These are phyloP conservation scores for Hypericum perforatum DNA, from an alignment of 345 rosid species.

Conservation along the genomic window DNA sequence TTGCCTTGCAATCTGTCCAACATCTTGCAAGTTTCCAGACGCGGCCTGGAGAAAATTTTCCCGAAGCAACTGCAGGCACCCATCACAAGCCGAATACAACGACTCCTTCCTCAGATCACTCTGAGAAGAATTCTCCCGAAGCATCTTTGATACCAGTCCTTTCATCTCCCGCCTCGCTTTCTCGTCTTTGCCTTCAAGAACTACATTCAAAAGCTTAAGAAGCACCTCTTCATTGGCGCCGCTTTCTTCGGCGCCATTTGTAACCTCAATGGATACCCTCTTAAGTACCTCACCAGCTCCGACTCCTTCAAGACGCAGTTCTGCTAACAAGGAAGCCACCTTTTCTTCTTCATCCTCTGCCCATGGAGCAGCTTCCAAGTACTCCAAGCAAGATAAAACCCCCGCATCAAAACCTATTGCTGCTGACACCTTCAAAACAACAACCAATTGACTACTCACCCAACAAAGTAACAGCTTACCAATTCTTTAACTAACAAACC, in stretches of 20 bases:
- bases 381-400: slow-evolving; percentile 87
- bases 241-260: slow-evolving; percentile 38
- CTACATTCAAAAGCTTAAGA: slow-evolving; percentile 74
- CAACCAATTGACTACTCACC: slow-evolving; percentile 6
- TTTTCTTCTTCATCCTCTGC: slow-evolving; percentile 96
- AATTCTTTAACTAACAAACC: not conserved
- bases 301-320: slow-evolving; percentile 78
- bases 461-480: not conserved
- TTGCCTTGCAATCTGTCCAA: slow-evolving; percentile 79
- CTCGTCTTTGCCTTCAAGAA: slow-evolving; percentile 94
- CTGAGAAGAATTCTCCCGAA: slow-evolving; percentile 84
- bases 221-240: slow-evolving; percentile 66
- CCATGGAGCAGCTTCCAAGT: slow-evolving; percentile 99
- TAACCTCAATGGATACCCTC: slow-evolving; percentile 72
- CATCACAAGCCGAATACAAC: slow-evolving; percentile 67
- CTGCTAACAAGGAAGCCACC: slow-evolving; percentile 72
- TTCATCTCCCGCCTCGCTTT: slow-evolving; percentile 99
- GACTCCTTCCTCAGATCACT: slow-evolving; percentile 83
- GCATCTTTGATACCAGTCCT: slow-evolving; percentile 86
- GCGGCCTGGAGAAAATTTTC: slow-evolving; percentile 62
- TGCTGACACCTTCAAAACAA: slow-evolving; percentile 66
- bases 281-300: slow-evolving; percentile 92
- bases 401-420: slow-evolving; percentile 98
- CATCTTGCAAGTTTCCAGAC: slow-evolving; percentile 45
- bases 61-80: slow-evolving; percentile 63